Base-by-base conservation (phyloP, 345 rosid genomes). In the Eutrema yunnanense region DNA sequence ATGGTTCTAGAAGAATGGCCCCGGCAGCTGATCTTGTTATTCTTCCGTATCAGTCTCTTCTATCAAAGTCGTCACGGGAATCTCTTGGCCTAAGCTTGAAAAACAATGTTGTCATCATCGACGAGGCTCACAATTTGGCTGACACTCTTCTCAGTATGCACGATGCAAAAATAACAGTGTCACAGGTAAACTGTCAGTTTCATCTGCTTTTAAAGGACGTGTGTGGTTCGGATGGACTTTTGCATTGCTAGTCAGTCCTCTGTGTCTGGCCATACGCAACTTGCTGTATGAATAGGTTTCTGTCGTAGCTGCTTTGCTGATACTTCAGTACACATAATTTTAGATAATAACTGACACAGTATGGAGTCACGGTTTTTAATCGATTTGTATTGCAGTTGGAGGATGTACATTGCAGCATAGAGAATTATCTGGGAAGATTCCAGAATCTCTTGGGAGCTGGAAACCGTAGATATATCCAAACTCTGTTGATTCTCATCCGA, bases 71-170 rank as follows among this genome's bases (percentile, higher is more conserved):
- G 40, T 88, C 98, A n/a, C 89, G 96, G 38, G 97, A 94, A 62
- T 85, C 91, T 53, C 97, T 94, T 67, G 97, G 92, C 22, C 84
- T 94, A 55, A 84, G 80, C 70, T 82, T 91, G 88, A 89, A 86
- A 79, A 84, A 84, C 22, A 89, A 65, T 79, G 84, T 94, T 67
- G 85, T 94, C 65, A 88, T 94, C 62, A 88, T 94, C 69, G 98
- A 91, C 37, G 98, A 94, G 84, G 98, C 97, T 69, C 97, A 94
- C 81, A 94, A 94, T 80, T 84, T 94, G 61, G 98, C 98, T 63
- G 98, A 94, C 80, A 87, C 98, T 42, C 91, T 94, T 62, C 86
- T 85, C 77, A 86, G 84, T 82, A 91, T 94, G 92, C 86, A 91
- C 63, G 92, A 89, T 72, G 86, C 96, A 3, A 94, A 80, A 80